Base-by-base conservation (phyloP, 2,329 filamentous ascomycete species). In the Albifimbria verrucaria region DNA sequence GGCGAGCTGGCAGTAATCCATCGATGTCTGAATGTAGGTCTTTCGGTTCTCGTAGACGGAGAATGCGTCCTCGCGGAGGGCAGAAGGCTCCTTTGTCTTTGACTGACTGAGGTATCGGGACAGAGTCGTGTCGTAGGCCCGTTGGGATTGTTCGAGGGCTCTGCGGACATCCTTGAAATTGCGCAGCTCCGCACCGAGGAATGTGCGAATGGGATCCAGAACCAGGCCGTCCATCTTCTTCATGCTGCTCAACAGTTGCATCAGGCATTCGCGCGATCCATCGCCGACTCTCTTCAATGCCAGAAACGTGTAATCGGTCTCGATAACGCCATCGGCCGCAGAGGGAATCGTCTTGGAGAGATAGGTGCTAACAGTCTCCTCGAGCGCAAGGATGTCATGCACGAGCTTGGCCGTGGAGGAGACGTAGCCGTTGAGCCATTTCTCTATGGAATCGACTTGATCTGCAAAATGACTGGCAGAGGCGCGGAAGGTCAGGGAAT, bases 401-500 rank as follows among this genome's bases (percentile, higher is more conserved):
- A 80, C 74, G 32, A 85, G 71, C 64, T 78, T 82, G 46, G 78
- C 72, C 9, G 80, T 80, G 46, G 79, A 77, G 57, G 74, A 74
- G 47, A 77, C 73, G 59, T 83, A 83, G 50, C 74, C 75, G 42
- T 81, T 92, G 25, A 99, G 88, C 94, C 94, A 99, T 79, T 84
- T 86, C 72, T 97, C 94, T 55, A 97, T 82, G 52, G 85, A 81
- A 59, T 97, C 94, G 64, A 96, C 84, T 75, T 99, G 93, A 59
- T 97, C 94, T 57, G 85, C 82, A 67, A 96, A 96, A 74, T 97
- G 91, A 46, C 88, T 76, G 42, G 90, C 84, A 21, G 90, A 90
- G 46, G 92, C 90, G 59, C 94, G 90, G 71, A 97, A 97, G 32
- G 92, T 95, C 23, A 94, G 94, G 39, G 92, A 97, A 73, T 99